Evolutionary conservation across 1,139 yeast species (phyloP), one percentile per base, ranked within the genome.

Genomic region (Ashbya aceris): DNA sequence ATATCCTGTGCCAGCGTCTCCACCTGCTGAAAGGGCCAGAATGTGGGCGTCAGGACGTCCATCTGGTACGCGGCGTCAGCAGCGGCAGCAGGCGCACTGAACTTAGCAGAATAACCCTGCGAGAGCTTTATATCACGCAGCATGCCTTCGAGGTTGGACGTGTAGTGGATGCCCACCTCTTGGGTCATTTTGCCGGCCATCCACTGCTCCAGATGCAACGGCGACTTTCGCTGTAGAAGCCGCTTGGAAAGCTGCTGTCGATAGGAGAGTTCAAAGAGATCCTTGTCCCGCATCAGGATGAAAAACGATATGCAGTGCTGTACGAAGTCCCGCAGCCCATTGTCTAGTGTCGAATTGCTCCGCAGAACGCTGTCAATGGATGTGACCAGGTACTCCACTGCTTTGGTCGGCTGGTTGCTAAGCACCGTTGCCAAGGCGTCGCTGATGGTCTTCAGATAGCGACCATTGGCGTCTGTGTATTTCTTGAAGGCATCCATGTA

Each of bases 231-330:
- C 44, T 84, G 79, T 42, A 91, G 69, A 30, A 79, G 58, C 45
- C 98, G 68, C 58, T 85, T 86, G 1, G 97, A 96, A 49, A 91
- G 71, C 64, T 86, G 96, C 43, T 82, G 83, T 52, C 89, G 89
- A 62, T 86, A 91, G 49, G 83, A 80, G 29, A 76, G 79, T 60
- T 86, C 95, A 63, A 91, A 91, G 31, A 85, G 69, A 61, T 91
- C 97, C 57, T 86, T 89, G 53, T 91, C 96, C 42, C 76, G 71
- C 33, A 91, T 71, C 52, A 76, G 79, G 43, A 81, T 68, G 54
- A 87, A 79, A 36, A 91, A 70, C 30, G 69, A 63, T 8, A 83
- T 70, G 0, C 87, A 73, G 35, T 74, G 72, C 38, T 69, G 69
- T 37, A 86, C 64, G 8, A 76, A 66, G 1, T 64, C 70, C 46